Evolutionary conservation across 2,329 filamentous ascomycete species (phyloP).

Genomic region (Chrysoporthe puriensis): DNA sequence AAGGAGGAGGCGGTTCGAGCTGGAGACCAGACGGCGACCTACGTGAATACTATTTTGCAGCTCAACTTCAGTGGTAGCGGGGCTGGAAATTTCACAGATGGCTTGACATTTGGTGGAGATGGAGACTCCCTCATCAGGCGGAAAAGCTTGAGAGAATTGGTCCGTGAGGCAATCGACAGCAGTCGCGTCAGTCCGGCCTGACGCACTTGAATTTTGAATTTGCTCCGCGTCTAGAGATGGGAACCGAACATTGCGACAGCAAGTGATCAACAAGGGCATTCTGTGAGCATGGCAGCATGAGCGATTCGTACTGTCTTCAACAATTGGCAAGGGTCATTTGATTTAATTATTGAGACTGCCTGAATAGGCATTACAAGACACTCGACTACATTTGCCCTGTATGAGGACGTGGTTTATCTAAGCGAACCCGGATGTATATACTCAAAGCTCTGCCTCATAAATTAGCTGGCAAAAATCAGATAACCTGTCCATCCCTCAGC

Average conservation of each 20-base stretch:
- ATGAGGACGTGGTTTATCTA: background rate
- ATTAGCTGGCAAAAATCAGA: background rate
- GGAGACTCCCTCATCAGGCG: background rate
- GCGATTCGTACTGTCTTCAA: background rate
- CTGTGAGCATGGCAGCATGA: too few relatives aligned
- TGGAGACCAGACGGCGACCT: background rate
- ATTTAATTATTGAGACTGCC: background rate
- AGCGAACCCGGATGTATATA: background rate
- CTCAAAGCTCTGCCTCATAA: background rate
- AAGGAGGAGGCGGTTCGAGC: constrained; percentile 6
- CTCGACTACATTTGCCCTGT: background rate
- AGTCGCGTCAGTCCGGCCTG: background rate
- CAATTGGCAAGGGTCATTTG: background rate
- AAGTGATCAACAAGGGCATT: too few relatives aligned
- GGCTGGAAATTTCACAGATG: background rate
- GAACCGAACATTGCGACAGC: too few relatives aligned
- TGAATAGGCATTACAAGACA: background rate
- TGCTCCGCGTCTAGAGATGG: background rate
- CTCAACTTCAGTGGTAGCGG: constrained; percentile 4
- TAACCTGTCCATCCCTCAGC: constrained; percentile 32
- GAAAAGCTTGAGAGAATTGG: background rate
- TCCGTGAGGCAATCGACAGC: background rate
- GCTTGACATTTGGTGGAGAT: background rate
- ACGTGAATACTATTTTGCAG: background rate
- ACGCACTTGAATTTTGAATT: background rate